These are phyloP conservation scores for Citrus mangshanensis DNA, from an alignment of 345 rosid species.

Conservation along the genomic window DNA sequence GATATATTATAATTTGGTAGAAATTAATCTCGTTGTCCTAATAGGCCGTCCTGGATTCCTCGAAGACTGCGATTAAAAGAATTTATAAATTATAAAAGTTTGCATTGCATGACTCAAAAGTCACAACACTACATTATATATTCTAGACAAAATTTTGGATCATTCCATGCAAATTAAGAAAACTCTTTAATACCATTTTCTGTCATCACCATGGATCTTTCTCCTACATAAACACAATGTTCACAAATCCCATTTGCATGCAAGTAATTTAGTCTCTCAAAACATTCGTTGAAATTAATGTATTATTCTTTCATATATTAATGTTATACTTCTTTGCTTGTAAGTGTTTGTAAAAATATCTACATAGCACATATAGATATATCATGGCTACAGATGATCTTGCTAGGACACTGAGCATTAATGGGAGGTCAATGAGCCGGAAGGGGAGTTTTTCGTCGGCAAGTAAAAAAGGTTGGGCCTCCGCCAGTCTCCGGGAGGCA, in stretches of 20 bases:
- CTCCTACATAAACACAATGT: conserved; percentile 11
- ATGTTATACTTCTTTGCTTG: not conserved
- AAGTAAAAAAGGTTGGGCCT: conserved; percentile 37
- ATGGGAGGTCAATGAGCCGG: conserved; percentile 28
- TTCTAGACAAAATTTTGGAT: conserved; percentile 20
- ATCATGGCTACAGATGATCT: conserved; percentile 36
- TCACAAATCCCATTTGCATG: not conserved
- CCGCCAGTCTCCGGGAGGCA: conserved; percentile 40
- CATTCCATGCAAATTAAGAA: not conserved
- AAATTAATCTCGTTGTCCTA: not conserved
- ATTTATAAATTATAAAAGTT: not conserved
- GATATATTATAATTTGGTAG: not conserved
- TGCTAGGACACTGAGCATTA: conserved; percentile 24
- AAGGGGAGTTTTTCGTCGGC: conserved; percentile 28
- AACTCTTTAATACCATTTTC: conserved; percentile 18
- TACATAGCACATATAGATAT: too few relatives aligned
- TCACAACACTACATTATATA: not conserved
- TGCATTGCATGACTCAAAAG: not conserved
- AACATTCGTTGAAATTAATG: not conserved
- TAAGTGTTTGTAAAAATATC: not conserved
- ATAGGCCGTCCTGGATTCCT: conserved; percentile 11
- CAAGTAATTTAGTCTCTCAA: not conserved
- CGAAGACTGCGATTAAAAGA: not conserved
- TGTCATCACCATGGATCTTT: conserved; percentile 6
- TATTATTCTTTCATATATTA: not conserved